Percentiles rank a stretch among this genome's conserved stretches.
These are phyloP conservation scores for Eucalyptus fibrosa DNA, from an alignment of 345 rosid species.

Conservation along the genomic window DNA sequence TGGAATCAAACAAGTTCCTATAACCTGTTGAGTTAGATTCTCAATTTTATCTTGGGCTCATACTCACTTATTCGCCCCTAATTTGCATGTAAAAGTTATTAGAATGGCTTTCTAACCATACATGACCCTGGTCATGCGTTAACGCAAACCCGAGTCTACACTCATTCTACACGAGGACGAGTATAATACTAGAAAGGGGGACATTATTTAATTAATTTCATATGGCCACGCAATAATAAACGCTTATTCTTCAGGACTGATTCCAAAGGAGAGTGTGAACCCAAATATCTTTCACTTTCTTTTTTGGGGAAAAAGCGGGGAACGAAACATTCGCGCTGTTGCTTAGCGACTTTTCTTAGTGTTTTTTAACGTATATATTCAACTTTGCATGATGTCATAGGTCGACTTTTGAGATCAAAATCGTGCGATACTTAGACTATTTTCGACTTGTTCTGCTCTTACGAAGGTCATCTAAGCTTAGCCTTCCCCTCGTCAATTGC, in stretches of 20 bases:
- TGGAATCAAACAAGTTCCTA: too few relatives aligned
- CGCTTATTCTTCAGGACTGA: not conserved
- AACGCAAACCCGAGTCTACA: not conserved
- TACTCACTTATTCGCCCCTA: not conserved
- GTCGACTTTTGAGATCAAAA: not conserved
- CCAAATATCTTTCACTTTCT: not conserved
- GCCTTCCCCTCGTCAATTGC: not conserved
- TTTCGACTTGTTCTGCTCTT: not conserved
- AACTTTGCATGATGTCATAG: not conserved
- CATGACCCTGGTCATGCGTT: not conserved
- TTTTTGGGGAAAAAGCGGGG: not conserved
- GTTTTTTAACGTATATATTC: not conserved
- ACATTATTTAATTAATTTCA: too few relatives aligned
- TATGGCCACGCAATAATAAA: not conserved
- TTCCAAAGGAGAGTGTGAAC: not conserved
- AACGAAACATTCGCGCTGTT: not conserved
- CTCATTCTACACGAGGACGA: not conserved
- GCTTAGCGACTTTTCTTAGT: not conserved
- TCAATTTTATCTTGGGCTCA: too few relatives aligned
- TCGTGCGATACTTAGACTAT: not conserved
- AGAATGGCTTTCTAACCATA: not conserved
- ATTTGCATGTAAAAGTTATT: not conserved
- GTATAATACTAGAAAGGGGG: not conserved
- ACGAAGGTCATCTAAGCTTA: not conserved
- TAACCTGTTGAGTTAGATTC: rapidly evolving